Percentiles rank a stretch among this genome's conserved stretches.
phyloP scores from a whole-genome alignment of 768 basidiomycete genomes.

The Lactarius vividus region DNA sequence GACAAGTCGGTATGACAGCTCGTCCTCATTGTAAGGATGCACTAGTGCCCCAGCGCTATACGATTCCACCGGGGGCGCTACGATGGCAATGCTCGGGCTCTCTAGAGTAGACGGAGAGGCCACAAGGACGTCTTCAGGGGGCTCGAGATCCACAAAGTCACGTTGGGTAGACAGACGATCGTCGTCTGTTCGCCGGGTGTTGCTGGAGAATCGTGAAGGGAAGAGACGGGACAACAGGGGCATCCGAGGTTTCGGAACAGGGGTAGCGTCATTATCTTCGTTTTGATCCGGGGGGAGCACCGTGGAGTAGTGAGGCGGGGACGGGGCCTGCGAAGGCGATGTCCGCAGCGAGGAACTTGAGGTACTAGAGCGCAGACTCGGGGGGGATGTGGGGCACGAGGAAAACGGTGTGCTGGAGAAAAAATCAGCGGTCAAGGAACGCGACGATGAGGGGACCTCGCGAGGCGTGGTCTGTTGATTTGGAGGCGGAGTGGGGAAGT shows the following conservation, averaged over 20 bases:
- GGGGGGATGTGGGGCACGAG: slow-evolving; percentile 23
- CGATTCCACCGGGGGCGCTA: neutral
- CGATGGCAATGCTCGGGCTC: neutral
- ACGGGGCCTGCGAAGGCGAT: slow-evolving; percentile 20
- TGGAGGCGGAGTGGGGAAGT: slow-evolving; percentile 14
- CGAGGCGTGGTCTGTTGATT: slow-evolving; percentile 5
- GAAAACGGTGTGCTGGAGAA: slow-evolving; percentile 15
- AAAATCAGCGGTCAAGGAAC: slow-evolving; percentile 26
- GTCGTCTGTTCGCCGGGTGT: slow-evolving; percentile 12
- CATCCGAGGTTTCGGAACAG: slow-evolving; percentile 11
- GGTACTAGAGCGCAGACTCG: slow-evolving; percentile 26
- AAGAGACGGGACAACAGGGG: slow-evolving; percentile 26
- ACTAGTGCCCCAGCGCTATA: slow-evolving; percentile 16
- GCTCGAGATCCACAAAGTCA: slow-evolving; percentile 23
- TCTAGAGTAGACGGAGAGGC: slow-evolving; percentile 1
- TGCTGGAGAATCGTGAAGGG: slow-evolving; percentile 25
- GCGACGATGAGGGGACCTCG: slow-evolving; percentile 13
- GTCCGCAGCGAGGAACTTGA: slow-evolving; percentile 24
- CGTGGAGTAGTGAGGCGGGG: neutral
- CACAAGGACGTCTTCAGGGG: slow-evolving; percentile 14
- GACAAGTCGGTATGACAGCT: slow-evolving; percentile 44
- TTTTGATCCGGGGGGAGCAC: slow-evolving; percentile 5
- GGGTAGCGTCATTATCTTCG: slow-evolving; percentile 14
- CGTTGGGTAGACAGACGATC: neutral
- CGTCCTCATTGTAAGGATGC: slow-evolving; percentile 15